Base-by-base conservation (phyloP, 345 rosid genomes). In the Hypericum perforatum region DNA sequence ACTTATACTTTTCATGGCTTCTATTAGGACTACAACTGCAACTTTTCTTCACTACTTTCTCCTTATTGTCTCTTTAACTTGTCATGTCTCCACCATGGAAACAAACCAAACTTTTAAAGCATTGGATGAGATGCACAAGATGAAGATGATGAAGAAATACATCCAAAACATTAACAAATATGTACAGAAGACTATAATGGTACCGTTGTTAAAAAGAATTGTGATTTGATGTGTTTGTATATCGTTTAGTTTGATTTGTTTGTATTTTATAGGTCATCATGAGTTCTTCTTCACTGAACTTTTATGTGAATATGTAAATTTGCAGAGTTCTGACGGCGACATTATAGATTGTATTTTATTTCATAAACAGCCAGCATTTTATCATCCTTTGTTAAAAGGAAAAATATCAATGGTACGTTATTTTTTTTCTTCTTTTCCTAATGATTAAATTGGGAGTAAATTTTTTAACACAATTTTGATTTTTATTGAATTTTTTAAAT, bases 301-400 rank as follows among this genome's bases (percentile, higher is more conserved):
- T 53, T 40, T 22, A 22, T 22, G 4, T 22, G 32, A 37, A 5
- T 41, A 37, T 55, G 38, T 49, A 16, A 6, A 38, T 22, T 1
- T 22, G 49, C 85, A 94, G 99, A 94, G 91, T 60, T 78, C 86
- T 32, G 86, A 84, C 60, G 95, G 97, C 49, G 99, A 94, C 75
- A 41, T 61, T 10, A 77, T 94, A 70, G 99, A 84, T 50, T 94
- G 99, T 63, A 84, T 94, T 38, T 45, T 68, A 45, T 58, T 80
- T 63, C 91, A 89, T 69, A 74, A 74, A 9, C 99, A 94, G 56
- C 94, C 82, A 6, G 99, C 97, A 52, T 94, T 89, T 7, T 97
- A 94, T 72, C 95, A 89, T 71, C 87, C 89, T 38, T 59, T 62
- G 45, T 62, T 94, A 58, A 73, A 68, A 45, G 97, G 97, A 22